Evolutionary conservation across 805 yeast species (phyloP).

Genomic region (Ogataea trehaloabstinens): DNA sequence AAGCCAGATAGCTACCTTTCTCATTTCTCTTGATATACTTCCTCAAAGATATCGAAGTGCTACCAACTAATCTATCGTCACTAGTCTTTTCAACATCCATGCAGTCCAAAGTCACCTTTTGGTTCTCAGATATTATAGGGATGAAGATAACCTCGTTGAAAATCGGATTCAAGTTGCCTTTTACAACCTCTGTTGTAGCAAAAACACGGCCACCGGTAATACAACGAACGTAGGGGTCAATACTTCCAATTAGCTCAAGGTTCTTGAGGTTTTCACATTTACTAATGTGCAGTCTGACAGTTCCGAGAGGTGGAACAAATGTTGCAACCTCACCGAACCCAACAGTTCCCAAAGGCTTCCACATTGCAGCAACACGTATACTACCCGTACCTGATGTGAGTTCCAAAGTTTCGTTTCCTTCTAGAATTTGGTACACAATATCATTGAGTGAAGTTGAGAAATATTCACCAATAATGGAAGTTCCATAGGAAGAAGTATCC

Average conservation of each 20-base stretch:
- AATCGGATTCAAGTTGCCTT: conserved; percentile 53
- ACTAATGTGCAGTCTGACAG: conserved; percentile 56
- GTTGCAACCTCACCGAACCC: conserved; percentile 41
- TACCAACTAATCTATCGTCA: conserved; percentile 63
- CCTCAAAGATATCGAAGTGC: conserved; percentile 47
- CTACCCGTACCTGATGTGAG: conserved; percentile 51
- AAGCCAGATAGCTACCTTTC: conserved; percentile 45
- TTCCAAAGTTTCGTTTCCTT: conserved; percentile 49
- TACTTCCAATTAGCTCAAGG: conserved; percentile 65
- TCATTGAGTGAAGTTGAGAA: conserved; percentile 53
- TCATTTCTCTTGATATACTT: conserved; percentile 48
- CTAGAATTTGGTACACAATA: conserved; percentile 44
- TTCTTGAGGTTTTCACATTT: conserved; percentile 50
- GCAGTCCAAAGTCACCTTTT: conserved; percentile 54
- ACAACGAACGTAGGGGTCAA: conserved; percentile 72
- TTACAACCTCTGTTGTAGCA: conserved; percentile 53
- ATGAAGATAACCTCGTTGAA: conserved; percentile 59
- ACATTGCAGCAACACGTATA: conserved; percentile 53
- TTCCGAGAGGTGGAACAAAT: conserved; percentile 64
- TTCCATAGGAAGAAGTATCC: conserved; percentile 54
- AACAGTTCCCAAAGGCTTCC: conserved; percentile 69
- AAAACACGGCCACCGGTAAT: conserved; percentile 55
- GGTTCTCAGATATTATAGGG: conserved; percentile 60
- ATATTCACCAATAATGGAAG: conserved; percentile 51
- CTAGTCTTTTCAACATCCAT: conserved; percentile 67